A percentile compares a stretch with the other conserved stretches of the same genome.
phyloP scores from a whole-genome alignment of 805 yeast species.

The Lipomyces kockii region DNA sequence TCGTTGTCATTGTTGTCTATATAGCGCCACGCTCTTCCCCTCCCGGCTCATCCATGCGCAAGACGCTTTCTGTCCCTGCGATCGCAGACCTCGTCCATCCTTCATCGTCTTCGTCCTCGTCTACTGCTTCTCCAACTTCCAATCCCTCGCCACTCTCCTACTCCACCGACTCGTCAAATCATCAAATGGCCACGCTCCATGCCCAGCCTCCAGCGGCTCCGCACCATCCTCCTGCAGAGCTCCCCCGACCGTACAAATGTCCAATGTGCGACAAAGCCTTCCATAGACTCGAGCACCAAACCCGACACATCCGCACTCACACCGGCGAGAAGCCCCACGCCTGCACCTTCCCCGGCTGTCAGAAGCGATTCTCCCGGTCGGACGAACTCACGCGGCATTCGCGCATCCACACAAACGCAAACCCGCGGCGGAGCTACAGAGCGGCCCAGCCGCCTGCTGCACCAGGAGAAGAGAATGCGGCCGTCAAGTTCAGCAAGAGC shows the following conservation, averaged over 20 bases:
- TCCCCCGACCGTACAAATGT: slow-evolving; percentile 77
- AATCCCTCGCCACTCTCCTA: slow-evolving; percentile 2
- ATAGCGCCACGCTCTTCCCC: not conserved
- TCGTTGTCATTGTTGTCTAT: not conserved
- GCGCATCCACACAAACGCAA: slow-evolving; percentile 65
- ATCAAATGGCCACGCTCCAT: slow-evolving; percentile 12
- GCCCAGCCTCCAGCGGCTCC: slow-evolving; percentile 13
- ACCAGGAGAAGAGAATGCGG: slow-evolving; percentile 28
- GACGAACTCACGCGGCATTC: slow-evolving; percentile 89
- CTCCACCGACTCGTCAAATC: not conserved
- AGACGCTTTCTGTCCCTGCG: slow-evolving; percentile 18
- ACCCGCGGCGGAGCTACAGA: slow-evolving; percentile 42
- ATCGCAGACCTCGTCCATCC: slow-evolving; percentile 19
- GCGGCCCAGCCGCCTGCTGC: slow-evolving; percentile 16
- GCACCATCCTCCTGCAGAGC: slow-evolving; percentile 37
- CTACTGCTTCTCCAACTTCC: not conserved
- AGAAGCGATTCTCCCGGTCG: slow-evolving; percentile 75
- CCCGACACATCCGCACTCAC: slow-evolving; percentile 88
- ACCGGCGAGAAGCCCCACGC: slow-evolving; percentile 92
- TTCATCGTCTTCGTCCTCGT: not conserved
- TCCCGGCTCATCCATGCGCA: slow-evolving; percentile 11
- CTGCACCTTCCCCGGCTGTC: slow-evolving; percentile 83
- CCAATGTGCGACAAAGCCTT: slow-evolving; percentile 84
- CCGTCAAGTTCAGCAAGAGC: slow-evolving; percentile 7
- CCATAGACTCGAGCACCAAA: slow-evolving; percentile 87